Evolutionary conservation across 345 rosid species (phyloP), one percentile per base, ranked within the genome.

Genomic region (Corchorus capsularis): DNA sequence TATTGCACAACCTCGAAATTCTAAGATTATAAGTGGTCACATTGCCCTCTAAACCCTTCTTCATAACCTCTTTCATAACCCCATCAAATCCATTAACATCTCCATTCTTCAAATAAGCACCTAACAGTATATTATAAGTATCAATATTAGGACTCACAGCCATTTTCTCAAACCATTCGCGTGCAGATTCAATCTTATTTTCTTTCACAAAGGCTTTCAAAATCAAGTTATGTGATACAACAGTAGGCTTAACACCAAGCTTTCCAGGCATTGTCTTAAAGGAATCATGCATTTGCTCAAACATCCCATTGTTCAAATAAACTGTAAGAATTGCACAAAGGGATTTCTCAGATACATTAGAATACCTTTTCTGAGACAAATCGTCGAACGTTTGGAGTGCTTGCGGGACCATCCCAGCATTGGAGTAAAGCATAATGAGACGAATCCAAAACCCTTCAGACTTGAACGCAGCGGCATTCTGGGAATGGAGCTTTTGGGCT

Each of bases 361-460:
- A 83, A 62, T 55, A 45, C 64, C 73, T 69, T 8, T 14, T 78
- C 10, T 77, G 66, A 39, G 57, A 46, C 8, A 70, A 61, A 15
- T 67, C 76, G 8, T 52, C 52, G 62, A 80, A 57, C 13, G 74
- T 71, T 27, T 75, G 76, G 54, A 59, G 56, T 6, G 85, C 85
- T 61, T 83, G 74, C 12, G 78, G 81, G 35, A 77, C 66, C 85
- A 83, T 73, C 16, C 81, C 83, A 0, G 81, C 77, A 27, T 67
- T 74, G 1, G 85, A 80, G 75, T 83, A 83, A 65, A 83, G 80
- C 83, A 70, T 74, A 22, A 79, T 54, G 77, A 83, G 78, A 72
- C 85, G 85, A 1, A 83, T 71, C 85, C 83, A 83, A 53, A 77
- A 83, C 34, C 85, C 85, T 72, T 79, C 83, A 20, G 79, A 73